Evolutionary conservation across 2,329 filamentous ascomycete species (phyloP), one percentile per base, ranked within the genome.

Genomic region (Plenodomus biglobosus): DNA sequence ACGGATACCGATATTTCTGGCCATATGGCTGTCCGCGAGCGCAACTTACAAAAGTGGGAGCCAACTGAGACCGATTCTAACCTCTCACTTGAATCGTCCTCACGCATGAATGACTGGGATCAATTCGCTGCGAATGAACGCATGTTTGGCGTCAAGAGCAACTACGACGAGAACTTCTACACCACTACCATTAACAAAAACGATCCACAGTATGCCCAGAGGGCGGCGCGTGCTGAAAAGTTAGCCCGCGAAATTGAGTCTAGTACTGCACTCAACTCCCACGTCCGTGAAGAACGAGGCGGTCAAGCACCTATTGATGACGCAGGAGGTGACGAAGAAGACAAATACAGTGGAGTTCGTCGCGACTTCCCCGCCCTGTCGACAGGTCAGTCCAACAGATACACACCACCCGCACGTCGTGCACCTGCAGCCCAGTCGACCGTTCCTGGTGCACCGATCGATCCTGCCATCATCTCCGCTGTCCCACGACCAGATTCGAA

Each of bases 261-360:
- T 38, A 88, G 85, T 54, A 78, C 80, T 16, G 79, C 90, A 7
- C 80, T 82, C 30, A 96, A 94, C 45, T 76, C 86, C 3, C 94
- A 99, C 66, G 83, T 96, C 48, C 88, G 89, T 3, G 94, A 97
- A 73, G 94, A 99, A 76, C 86, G 92, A 65, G 82, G 90, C 43
- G 77, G 83, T n/a, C 81, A 80, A 11, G 77, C 80, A 8, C 80
- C 83, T 34, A 82, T 87, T 43, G 84, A 85, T 42, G 85, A 82
- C 48, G 86, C 84, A 13, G 72, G 80, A 21, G 73, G 81, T 37
- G 90, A 96, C 56, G 94, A 99, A 73, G 94, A 99, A 75, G 92
- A 95, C 68, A 96, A 94, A 85, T 97, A 97, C 75, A 96, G 92
- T 66, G 92, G 92, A 68, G 94, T 99, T 46, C 86, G 86, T 53